A percentile compares a stretch with the other conserved stretches of the same genome.
These are phyloP conservation scores for Apocynum venetum DNA, from an alignment of 257 asterid genomes.

Conservation along the genomic window DNA sequence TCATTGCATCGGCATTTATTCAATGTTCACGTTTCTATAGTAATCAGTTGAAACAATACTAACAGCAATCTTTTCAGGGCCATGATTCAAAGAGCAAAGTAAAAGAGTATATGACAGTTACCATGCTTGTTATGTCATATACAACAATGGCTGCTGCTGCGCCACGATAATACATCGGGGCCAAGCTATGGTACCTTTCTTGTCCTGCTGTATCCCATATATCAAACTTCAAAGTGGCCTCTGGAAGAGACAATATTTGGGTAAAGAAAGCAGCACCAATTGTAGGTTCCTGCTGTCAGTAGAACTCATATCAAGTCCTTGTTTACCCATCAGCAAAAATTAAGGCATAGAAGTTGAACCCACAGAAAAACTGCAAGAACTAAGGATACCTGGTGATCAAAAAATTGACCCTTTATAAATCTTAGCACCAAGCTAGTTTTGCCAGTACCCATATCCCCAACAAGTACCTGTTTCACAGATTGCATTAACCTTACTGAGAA, in stretches of 20 bases:
- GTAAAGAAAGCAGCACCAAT: slow-evolving; percentile 40
- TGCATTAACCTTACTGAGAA: neutral
- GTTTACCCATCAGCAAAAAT: neutral
- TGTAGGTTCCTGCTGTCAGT: slow-evolving; percentile 27
- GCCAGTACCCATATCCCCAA: slow-evolving; percentile 44
- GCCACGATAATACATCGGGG: slow-evolving; percentile 39
- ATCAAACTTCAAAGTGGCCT: slow-evolving; percentile 31
- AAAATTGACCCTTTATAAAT: slow-evolving; percentile 37
- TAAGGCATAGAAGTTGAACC: neutral
- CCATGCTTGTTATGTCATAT: slow-evolving; percentile 30
- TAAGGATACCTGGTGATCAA: slow-evolving; percentile 24
- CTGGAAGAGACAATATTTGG: slow-evolving; percentile 28
- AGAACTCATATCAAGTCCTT: neutral
- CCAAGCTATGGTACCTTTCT: slow-evolving; percentile 35
- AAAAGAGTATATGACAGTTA: slow-evolving; percentile 1
- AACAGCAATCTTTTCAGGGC: neutral
- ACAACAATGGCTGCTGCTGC: slow-evolving; percentile 35
- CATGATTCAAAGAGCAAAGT: neutral
- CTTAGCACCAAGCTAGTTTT: slow-evolving; percentile 34
- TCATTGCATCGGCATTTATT: too few relatives aligned
- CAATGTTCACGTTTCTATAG: neutral
- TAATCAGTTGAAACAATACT: neutral
- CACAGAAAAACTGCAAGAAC: neutral
- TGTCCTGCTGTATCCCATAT: slow-evolving; percentile 41
- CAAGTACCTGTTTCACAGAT: slow-evolving; percentile 22